These are phyloP conservation scores for Solanum etuberosum DNA, from an alignment of 257 asterid genomes.

Conservation along the genomic window DNA sequence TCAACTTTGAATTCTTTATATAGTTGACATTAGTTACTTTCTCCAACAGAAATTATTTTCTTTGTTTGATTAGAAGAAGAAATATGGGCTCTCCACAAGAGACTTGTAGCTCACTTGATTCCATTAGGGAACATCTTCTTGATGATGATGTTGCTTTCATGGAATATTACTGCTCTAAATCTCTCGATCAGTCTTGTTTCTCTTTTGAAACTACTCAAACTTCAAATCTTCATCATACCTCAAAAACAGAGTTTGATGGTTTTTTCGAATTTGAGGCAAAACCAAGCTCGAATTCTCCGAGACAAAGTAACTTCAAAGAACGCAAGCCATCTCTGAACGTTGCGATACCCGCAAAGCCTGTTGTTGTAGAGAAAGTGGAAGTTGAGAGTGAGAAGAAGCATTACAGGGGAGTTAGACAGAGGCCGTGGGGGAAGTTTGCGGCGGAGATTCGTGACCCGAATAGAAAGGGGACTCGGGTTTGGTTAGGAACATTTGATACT, in stretches of 20 bases:
- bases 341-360: conserved; percentile 25
- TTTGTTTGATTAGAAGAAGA: not conserved
- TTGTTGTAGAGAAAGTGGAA: not conserved
- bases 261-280: conserved; percentile 25
- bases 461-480: conserved; percentile 53
- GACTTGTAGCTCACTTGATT: conserved; percentile 43
- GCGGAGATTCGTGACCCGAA: conserved; percentile 77
- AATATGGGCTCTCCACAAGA: conserved; percentile 35
- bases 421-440: conserved; percentile 71
- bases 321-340: conserved; percentile 59
- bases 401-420: conserved; percentile 56
- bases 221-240: not conserved
- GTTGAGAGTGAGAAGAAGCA: conserved; percentile 21
- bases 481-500: conserved; percentile 72
- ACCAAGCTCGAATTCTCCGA: not conserved
- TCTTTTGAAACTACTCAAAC: not conserved
- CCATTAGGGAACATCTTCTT: conserved; percentile 61
- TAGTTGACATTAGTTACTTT: not conserved
- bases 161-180: conserved; percentile 24
- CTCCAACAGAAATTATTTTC: not conserved
- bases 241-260: not conserved
- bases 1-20: not conserved
- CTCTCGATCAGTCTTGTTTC: conserved; percentile 1
- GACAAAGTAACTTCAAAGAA: conserved; percentile 4
- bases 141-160: conserved; percentile 42